Base-by-base conservation (phyloP, 139 green algal species). In the Tetradesmus lagerheimii region DNA sequence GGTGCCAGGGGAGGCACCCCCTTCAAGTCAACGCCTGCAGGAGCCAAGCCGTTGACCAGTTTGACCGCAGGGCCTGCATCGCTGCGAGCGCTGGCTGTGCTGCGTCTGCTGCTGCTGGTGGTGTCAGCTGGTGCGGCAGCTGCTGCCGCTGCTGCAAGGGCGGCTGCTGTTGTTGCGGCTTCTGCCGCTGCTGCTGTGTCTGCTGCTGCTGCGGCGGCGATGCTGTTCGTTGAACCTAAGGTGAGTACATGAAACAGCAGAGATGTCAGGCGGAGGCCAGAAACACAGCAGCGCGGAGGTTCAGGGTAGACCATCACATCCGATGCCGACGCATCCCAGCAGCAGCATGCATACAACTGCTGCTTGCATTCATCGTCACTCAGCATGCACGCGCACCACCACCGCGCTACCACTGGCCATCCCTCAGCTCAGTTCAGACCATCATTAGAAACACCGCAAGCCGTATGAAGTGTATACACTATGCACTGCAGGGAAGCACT, bases 1-100 rank as follows among this genome's bases (percentile, higher is more conserved):
- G 89, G 86, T 14, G 95, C 93, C 84, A 97, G 92, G 11, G 97
- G 89, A 4, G 97, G 96, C 39, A 97, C 95, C 43, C 95, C 95
- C 80, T 92, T 91, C 47, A 95, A 83, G 66, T 95, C 91, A 18
- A 91, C 92, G 23, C 87, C 93, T 75, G 91, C 89, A n/a, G 90
- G 93, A 27, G 91, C 90, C 35, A 95, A 37, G 9, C 92, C 93
- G 57, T 91, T 45, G 27, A 92, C 62, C 79, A 94, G 81, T 16
- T 83, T 35, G 34, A 66, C 81, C 31, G 79, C 6, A 39, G 77
- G n/a, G 3, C 27, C 38, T 16, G 53, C 80, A 29, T 20, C 4
- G 89, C 71, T 27, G 81, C 50, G 20, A 15, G 5, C 83, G 18
- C 27, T 35, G 25, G 35, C 66, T 67, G 39, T 45, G 37, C 53